These are phyloP conservation scores for Ustilaginoidea virens DNA, from an alignment of 2,329 filamentous ascomycete species.

Conservation along the genomic window DNA sequence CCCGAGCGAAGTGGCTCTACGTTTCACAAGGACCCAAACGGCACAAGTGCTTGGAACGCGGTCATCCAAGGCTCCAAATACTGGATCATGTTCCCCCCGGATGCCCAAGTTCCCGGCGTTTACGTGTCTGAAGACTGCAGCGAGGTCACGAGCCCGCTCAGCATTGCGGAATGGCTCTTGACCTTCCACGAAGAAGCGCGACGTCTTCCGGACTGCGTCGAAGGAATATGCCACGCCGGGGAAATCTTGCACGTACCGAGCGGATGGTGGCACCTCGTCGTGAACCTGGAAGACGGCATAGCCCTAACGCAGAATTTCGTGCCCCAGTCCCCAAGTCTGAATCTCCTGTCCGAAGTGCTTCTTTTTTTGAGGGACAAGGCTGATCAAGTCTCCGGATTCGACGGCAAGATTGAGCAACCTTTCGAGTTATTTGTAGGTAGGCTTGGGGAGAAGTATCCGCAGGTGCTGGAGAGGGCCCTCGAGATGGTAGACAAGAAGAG, in stretches of 20 bases:
- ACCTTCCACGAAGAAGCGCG: constrained; percentile 78
- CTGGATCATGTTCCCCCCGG: constrained; percentile 95
- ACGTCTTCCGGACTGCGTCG: constrained; percentile 57
- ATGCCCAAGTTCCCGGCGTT: constrained; percentile 68
- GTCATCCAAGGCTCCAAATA: constrained; percentile 84
- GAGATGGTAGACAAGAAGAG: constrained; percentile 47
- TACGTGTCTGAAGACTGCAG: constrained; percentile 80
- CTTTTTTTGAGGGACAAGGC: constrained; percentile 68
- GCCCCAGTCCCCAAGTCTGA: constrained; percentile 37
- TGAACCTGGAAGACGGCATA: constrained; percentile 73
- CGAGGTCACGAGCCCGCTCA: constrained; percentile 85
- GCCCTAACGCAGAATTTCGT: constrained; percentile 95
- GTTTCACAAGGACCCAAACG: constrained; percentile 76
- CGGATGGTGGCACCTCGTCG: constrained; percentile 93
- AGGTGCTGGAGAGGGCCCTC: constrained; percentile 50
- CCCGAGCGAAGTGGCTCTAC: constrained; percentile 79
- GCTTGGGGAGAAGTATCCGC: constrained; percentile 47
- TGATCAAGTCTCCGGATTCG: constrained; percentile 80
- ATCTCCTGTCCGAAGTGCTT: constrained; percentile 58
- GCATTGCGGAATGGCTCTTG: constrained; percentile 92
- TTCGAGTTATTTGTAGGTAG: constrained; percentile 61
- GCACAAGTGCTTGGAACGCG: constrained; percentile 80
- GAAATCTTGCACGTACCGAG: constrained; percentile 87
- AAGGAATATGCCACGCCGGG: constrained; percentile 70
- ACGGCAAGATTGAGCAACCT: constrained; percentile 52